Base-by-base conservation (phyloP, 2,329 filamentous ascomycete genomes). In the Knoxdaviesia proteae region DNA sequence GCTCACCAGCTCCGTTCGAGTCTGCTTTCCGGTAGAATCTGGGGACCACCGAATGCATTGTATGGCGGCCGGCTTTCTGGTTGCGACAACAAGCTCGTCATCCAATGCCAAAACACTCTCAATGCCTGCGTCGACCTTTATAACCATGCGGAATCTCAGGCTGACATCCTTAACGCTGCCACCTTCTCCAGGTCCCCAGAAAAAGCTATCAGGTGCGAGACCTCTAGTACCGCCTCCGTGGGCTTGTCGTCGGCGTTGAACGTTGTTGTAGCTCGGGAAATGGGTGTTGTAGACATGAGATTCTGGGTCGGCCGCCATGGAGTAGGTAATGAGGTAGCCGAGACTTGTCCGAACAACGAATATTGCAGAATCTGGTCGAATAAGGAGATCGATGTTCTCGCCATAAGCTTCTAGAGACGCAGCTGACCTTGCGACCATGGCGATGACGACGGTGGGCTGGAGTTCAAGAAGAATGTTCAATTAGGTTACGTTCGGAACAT, bases 41-140 rank as follows among this genome's bases (percentile, higher is more conserved):
- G 87, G 82, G 0, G 80, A 81, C 90, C 90, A 98, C 45, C 82
- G 76, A 51, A 98, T 96, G 60, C 87, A 94, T 58, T 98, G 90
- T 10, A 96, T 76, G n/a, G 90, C 88, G 0, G 87, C 79, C 4
- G 90, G 90, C 54, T 90, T 94, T 45, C 75, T 69, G 0, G 90
- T 98, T 5, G 90, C 84, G 42, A 98, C 87, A 29, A 96, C 69
- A 36, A 98, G 65, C 58, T 96, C 90, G 44, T 94, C 84, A 49
- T 96, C 90, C 29, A 96, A 68, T 3, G 90, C 88, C 43, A 96
- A 63, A 7, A 83, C 84, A 52, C 78, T 83, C 50, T 78, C 77
- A 51, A 98, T 94, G 3, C 90, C 90, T 3, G 90, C 90, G 59
- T 98, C 90, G 11, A 98, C 84, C 56, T 93, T 92, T 54, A 98